phyloP scores from a whole-genome alignment of 306 rosid species.

The Vigna trinervia region DNA sequence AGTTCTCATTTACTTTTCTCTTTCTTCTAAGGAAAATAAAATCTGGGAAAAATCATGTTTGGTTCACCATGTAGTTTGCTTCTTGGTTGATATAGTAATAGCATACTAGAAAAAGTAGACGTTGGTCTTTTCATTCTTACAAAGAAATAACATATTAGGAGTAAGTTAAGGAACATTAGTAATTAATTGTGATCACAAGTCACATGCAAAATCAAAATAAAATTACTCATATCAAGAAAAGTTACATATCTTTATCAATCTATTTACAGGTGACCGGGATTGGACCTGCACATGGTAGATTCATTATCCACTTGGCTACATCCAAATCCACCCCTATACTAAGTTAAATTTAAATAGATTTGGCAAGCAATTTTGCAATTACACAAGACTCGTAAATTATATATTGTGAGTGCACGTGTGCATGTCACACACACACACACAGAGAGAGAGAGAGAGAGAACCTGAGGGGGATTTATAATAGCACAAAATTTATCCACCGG shows the following conservation, averaged over 20 bases:
- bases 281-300: not conserved
- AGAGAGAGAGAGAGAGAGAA: slow-evolving; percentile 49
- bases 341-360: slow-evolving; percentile 19
- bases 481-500: slow-evolving; percentile 97
- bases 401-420: slow-evolving; percentile 12
- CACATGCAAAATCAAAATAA: not conserved
- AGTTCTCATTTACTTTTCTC: slow-evolving; percentile 11
- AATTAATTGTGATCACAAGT: not conserved
- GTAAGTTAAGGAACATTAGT: not conserved
- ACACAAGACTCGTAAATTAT: slow-evolving; percentile 5
- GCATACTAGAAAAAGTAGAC: not conserved
- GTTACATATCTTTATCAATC: slow-evolving; percentile 8
- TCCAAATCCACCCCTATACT: slow-evolving; percentile 2
- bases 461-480: slow-evolving; percentile 99
- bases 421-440: not conserved
- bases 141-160: slow-evolving; percentile 3
- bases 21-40: slow-evolving; percentile 12
- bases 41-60: slow-evolving; percentile 22
- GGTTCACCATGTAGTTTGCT: slow-evolving; percentile 22
- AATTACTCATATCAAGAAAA: too few species aligned
- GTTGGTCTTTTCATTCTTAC: slow-evolving; percentile 1
- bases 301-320: slow-evolving; percentile 10
- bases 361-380: slow-evolving; percentile 1
- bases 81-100: slow-evolving; percentile 14
- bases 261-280: slow-evolving; percentile 5